These are phyloP conservation scores for Candida peoriensis DNA, from an alignment of 805 yeast species.

Conservation along the genomic window DNA sequence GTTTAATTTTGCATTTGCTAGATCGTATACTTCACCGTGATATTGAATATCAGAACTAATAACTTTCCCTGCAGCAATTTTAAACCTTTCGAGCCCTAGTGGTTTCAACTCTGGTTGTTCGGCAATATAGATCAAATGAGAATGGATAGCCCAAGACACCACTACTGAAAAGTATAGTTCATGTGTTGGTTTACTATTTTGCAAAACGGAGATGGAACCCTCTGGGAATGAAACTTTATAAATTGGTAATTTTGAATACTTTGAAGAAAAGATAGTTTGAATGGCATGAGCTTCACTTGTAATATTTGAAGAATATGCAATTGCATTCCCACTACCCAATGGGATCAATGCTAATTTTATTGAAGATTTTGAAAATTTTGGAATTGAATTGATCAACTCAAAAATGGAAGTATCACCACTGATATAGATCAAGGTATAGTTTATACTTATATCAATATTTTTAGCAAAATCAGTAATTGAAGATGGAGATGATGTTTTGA, in stretches of 20 bases:
- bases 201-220: conserved; percentile 7
- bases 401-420: conserved; percentile 86
- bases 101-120: conserved; percentile 63
- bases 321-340: conserved; percentile 83
- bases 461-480: conserved; percentile 38
- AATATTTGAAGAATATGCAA: conserved; percentile 56
- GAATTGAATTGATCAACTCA: conserved; percentile 59
- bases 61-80: conserved; percentile 58
- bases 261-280: conserved; percentile 26
- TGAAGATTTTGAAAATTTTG: conserved; percentile 18
- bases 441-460: conserved; percentile 17
- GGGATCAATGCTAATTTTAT: conserved; percentile 43
- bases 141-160: conserved; percentile 82
- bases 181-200: conserved; percentile 1
- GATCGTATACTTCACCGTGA: not conserved
- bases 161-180: conserved; percentile 48
- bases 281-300: conserved; percentile 31
- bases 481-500: conserved; percentile 36
- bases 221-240: conserved; percentile 29
- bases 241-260: conserved; percentile 25
- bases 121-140: conserved; percentile 76
- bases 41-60: conserved; percentile 31
- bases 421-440: conserved; percentile 49
- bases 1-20: not conserved
- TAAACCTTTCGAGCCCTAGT: conserved; percentile 63